Conservation (phyloP, 2,329 filamentous ascomycete genomes). For the Tolypocladium cylindrosporum region DNA sequence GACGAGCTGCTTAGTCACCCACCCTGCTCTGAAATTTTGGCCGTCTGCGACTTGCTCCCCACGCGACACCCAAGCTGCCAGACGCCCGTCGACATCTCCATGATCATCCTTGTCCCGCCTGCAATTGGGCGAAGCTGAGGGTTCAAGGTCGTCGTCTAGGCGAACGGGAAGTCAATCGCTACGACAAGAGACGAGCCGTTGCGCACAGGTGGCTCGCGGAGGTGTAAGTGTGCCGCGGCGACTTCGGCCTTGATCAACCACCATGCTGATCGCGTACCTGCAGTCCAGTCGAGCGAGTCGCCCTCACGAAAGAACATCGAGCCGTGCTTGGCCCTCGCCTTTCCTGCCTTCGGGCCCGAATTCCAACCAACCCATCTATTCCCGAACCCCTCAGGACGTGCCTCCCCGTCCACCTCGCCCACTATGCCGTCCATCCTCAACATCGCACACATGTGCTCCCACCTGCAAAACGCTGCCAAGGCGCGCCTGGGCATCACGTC, state of each 20-base stretch:
- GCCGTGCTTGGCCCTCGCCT: background rate
- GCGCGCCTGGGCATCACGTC: constrained; percentile 80
- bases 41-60: background rate
- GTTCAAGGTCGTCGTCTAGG: background rate
- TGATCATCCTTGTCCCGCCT: background rate
- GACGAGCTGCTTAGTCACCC: background rate
- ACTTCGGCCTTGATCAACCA: background rate
- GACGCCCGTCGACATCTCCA: background rate
- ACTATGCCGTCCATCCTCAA: constrained; percentile 48
- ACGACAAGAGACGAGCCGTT: background rate
- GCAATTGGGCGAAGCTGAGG: background rate
- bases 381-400: background rate
- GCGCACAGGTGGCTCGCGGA: background rate
- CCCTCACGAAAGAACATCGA: background rate
- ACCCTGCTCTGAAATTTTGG: background rate
- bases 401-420: constrained; percentile 1
- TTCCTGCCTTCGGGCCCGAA: background rate
- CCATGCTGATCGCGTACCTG: background rate
- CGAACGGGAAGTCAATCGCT: background rate
- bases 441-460: constrained; percentile 74
- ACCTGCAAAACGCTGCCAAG: constrained; percentile 80
- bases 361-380: background rate
- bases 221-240: background rate
- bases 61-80: background rate
- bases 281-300: background rate